These are phyloP conservation scores for Candida cerambycidarum DNA, from an alignment of 805 yeast genomes.

Conservation along the genomic window DNA sequence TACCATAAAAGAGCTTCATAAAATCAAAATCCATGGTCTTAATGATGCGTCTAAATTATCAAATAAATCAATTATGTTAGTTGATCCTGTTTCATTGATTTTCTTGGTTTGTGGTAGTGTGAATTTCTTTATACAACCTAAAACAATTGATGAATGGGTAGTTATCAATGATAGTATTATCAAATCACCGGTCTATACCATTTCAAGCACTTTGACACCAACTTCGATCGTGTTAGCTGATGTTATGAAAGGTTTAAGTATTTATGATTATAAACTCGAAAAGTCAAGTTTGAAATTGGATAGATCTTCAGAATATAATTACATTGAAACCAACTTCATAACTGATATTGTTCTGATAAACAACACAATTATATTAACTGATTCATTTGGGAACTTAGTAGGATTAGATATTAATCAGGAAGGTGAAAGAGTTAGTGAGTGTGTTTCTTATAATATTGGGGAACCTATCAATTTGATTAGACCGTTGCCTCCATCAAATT, in stretches of 20 bases:
- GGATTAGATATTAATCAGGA: constrained; percentile 4
- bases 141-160: constrained; percentile 12
- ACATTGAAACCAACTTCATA: constrained; percentile 8
- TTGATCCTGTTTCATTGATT: constrained; percentile 12
- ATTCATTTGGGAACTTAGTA: constrained; percentile 30
- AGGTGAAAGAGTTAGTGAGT: constrained; percentile 10
- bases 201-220: constrained; percentile 7
- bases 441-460: constrained; percentile 24
- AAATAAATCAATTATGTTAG: constrained; percentile 16
- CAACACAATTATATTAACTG: constrained; percentile 20
- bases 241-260: constrained; percentile 18
- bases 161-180: constrained; percentile 12
- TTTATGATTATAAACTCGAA: background rate
- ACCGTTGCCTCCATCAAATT: constrained; percentile 2
- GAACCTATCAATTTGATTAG: constrained; percentile 28
- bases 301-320: background rate
- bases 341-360: constrained; percentile 5
- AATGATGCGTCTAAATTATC: constrained; percentile 11
- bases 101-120: constrained; percentile 21
- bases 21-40: constrained; percentile 15
- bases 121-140: constrained; percentile 12
- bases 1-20: constrained; percentile 11
- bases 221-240: constrained; percentile 16
- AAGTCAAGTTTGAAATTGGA: background rate
- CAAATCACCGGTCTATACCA: constrained; percentile 13